Evolutionary conservation across 257 asterid species (phyloP), one percentile per base, ranked within the genome.

Genomic region (Nicotiana undulata): DNA sequence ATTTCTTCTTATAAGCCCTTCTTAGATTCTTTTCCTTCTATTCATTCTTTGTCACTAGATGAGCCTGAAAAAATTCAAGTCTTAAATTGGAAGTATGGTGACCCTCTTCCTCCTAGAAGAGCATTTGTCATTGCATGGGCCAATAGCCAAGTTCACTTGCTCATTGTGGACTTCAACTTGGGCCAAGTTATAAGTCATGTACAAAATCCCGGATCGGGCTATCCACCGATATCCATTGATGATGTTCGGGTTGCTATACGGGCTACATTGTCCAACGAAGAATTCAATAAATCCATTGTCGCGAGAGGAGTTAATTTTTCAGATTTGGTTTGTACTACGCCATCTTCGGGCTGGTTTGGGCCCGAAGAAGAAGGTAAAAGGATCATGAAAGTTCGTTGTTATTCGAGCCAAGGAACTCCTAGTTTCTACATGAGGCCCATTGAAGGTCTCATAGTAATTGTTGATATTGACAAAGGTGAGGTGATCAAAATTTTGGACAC

Each of bases 341-440:
- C 91, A 24, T 90, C 98, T 0, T 88, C 95, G 0, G 97, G 98
- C 1, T 92, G 97, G 98, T 94, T 85, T 22, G 98, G 88, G 17
- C 44, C 53, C 2, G 82, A 86, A 1, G 98, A 92, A 86, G 95
- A 94, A 37, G 90, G 90, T 4, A 87, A 88, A 60, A 87, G 97
- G 64, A 5, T 94, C 24, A 85, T 86, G 3, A 94, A 92, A 77
- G 63, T 94, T 59, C 88, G 86, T 63, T 93, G 97, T 83, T 93
- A 82, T 86, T n/a, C 82, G 9, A 88, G 26, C 0, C 63, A 89
- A 76, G 96, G 79, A 77, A 90, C 98, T 10, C 89, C 90, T 20
- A 94, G 92, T 83, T 94, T 88, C 89, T 94, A 92, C 88, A 91
- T 94, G 97, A 89, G 97, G 83, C 97, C 97, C 0, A 88, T 92